A percentile compares a stretch with the other conserved stretches of the same genome.
phyloP scores from a whole-genome alignment of 805 yeast genomes.

The Maudiozyma barnettii region DNA sequence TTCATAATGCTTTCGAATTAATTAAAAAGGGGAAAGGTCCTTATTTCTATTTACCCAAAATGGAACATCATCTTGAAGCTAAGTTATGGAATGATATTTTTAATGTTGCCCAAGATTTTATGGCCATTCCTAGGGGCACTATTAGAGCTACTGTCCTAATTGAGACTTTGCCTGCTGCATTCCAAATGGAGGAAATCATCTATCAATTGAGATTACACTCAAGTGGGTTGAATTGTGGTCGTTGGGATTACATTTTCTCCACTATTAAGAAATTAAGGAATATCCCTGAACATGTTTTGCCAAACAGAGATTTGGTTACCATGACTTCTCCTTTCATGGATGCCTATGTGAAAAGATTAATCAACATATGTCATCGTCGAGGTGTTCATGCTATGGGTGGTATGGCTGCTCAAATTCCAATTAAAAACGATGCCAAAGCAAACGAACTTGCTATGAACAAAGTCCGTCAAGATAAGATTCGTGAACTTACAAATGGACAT shows the following conservation, averaged over 20 bases:
- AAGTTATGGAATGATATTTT: slow-evolving; percentile 76
- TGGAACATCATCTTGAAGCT: slow-evolving; percentile 81
- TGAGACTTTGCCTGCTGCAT: slow-evolving; percentile 78
- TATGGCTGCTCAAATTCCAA: slow-evolving; percentile 83
- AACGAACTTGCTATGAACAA: slow-evolving; percentile 62
- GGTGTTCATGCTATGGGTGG: slow-evolving; percentile 87
- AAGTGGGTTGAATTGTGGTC: slow-evolving; percentile 76
- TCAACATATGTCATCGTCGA: slow-evolving; percentile 65
- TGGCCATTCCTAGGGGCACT: slow-evolving; percentile 63
- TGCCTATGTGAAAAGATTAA: slow-evolving; percentile 63
- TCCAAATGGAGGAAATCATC: slow-evolving; percentile 78
- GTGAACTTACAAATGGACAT: slow-evolving; percentile 72
- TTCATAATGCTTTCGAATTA: slow-evolving; percentile 58
- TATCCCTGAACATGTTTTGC: slow-evolving; percentile 55
- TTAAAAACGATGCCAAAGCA: slow-evolving; percentile 55
- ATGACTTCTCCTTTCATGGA: slow-evolving; percentile 79
- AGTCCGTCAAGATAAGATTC: slow-evolving; percentile 63
- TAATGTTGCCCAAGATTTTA: slow-evolving; percentile 62
- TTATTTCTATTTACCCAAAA: slow-evolving; percentile 73
- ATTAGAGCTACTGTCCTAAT: slow-evolving; percentile 73
- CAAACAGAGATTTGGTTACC: slow-evolving; percentile 73
- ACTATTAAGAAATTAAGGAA: slow-evolving; percentile 69
- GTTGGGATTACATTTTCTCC: slow-evolving; percentile 83
- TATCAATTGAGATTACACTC: slow-evolving; percentile 70
- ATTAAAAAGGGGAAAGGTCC: slow-evolving; percentile 65